A percentile compares a stretch with the other conserved stretches of the same genome.
These are phyloP conservation scores for Fistulifera solaris DNA, from an alignment of 108 stramenopile species.

Conservation along the genomic window DNA sequence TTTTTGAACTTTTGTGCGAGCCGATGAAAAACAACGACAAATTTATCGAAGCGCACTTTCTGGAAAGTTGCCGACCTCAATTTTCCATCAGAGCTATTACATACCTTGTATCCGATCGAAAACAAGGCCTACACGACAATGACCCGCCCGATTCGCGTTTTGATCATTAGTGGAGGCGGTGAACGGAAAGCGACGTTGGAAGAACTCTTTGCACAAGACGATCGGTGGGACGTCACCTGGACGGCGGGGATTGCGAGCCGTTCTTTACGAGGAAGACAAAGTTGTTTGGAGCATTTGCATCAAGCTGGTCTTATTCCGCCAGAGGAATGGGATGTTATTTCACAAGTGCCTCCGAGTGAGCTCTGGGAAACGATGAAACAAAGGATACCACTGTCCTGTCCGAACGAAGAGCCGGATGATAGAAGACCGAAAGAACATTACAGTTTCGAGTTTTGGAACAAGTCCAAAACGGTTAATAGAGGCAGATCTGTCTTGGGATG, in stretches of 20 bases:
- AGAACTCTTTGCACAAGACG: constrained; percentile 55
- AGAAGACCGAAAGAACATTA: constrained; percentile 54
- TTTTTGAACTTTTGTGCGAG: too few species aligned
- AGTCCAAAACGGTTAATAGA: constrained; percentile 68
- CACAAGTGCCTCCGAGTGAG: constrained; percentile 15
- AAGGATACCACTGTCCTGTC: constrained; percentile 24
- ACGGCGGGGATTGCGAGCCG: constrained; percentile 65
- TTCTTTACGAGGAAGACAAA: constrained; percentile 42
- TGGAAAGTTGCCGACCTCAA: too few species aligned
- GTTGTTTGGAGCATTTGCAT: constrained; percentile 40
- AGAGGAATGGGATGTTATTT: constrained; percentile 32
- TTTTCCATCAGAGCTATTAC: too few species aligned
- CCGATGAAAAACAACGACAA: too few species aligned
- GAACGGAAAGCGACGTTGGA: constrained; percentile 38
- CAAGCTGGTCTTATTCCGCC: constrained; percentile 68
- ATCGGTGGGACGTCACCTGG: constrained; percentile 60
- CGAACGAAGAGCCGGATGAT: constrained; percentile 22
- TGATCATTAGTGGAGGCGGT: constrained; percentile 65
- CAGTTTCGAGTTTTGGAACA: constrained; percentile 71
- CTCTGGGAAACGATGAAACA: constrained; percentile 11
- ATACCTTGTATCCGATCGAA: too few species aligned
- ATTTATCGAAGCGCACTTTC: too few species aligned
- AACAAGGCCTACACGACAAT: too few species aligned
- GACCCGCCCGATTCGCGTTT: constrained; percentile 26
- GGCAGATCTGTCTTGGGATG: constrained; percentile 74